These are phyloP conservation scores for Phytophthora pluvialis DNA, from an alignment of 352 stramenopile species.

Conservation along the genomic window DNA sequence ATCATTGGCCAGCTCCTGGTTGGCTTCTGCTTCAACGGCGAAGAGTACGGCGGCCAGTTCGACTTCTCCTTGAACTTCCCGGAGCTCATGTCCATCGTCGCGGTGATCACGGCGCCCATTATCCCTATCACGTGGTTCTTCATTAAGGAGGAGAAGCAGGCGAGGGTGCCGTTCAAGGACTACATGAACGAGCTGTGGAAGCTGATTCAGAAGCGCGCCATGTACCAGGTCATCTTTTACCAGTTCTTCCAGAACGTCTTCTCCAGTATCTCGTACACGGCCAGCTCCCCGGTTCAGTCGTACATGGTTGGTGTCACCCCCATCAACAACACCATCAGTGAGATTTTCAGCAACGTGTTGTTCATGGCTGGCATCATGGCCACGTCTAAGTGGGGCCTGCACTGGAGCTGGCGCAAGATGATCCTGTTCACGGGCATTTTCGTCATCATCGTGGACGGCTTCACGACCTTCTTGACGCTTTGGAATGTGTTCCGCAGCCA, in stretches of 20 bases:
- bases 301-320: slow-evolving; percentile 42
- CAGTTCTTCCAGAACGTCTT: slow-evolving; percentile 50
- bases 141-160: slow-evolving; percentile 45
- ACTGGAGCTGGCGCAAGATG: slow-evolving; percentile 52
- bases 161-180: slow-evolving; percentile 20
- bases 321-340: slow-evolving; percentile 42
- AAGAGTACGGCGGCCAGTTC: slow-evolving; percentile 56
- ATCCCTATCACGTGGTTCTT: slow-evolving; percentile 49
- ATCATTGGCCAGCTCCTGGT: slow-evolving; percentile 36
- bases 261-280: slow-evolving; percentile 36
- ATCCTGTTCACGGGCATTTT: slow-evolving; percentile 35
- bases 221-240: slow-evolving; percentile 57
- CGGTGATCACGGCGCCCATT: slow-evolving; percentile 24
- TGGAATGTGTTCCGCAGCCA: slow-evolving; percentile 49
- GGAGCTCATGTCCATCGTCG: slow-evolving; percentile 40
- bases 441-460: slow-evolving; percentile 35
- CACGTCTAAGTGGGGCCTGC: slow-evolving; percentile 44
- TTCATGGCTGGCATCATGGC: slow-evolving; percentile 36
- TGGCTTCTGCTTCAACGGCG: slow-evolving; percentile 52
- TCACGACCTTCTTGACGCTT: slow-evolving; percentile 42
- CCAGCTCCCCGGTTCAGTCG: slow-evolving; percentile 29
- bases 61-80: slow-evolving; percentile 46
- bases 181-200: slow-evolving; percentile 46
- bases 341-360: slow-evolving; percentile 40
- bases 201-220: slow-evolving; percentile 41